Evolutionary conservation across 2,329 filamentous ascomycete species (phyloP), one percentile per base, ranked within the genome.

Genomic region (Nothophaeocryptopus gaeumannii): DNA sequence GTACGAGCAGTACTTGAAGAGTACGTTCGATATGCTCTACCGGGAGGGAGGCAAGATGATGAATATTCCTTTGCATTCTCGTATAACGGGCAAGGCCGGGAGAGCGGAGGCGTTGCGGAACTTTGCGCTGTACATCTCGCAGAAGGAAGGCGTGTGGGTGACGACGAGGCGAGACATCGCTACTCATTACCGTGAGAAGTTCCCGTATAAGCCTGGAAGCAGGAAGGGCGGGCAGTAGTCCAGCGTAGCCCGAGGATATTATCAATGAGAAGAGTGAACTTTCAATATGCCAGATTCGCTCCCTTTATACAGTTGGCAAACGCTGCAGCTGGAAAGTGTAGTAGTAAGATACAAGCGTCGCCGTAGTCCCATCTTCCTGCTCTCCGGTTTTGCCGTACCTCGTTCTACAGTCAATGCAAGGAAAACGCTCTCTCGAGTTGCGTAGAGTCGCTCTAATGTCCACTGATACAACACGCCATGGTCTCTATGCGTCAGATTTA

Each of bases 131-230:
- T 72, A 72, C 45, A 56, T 72, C 34, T 58, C 61, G 3, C 62
- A 67, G 48, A 72, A 72, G 51, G 65, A 67, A 40, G 69, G 63
- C 9, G 72, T 75, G 4, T 75, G 73, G 73, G 70, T 75, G 5
- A 70, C 72, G 5, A 74, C 70, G 7, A 58, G 71, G 45, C 61
- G 63, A 47, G 71, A 73, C 15, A 74, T 75, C 48, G 72, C 72
- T 5, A 65, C 63, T 55, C 72, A 74, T 35, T 72, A 71, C 53
- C 60, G 65, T 14, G 50, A 56, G 12, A 69, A 53, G 3, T 73
- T 73, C 50, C 72, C 72, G 2, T 75, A 26, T 7, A 26, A 26
- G 20, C 20, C 20, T 26, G 20, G 20, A 26, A 26, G 20, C 7
- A 26, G 20, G 20, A 26, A 26, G 20, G 20, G 20, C 20, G 20